phyloP scores from a whole-genome alignment of 495 filamentous ascomycete genomes.

The Cladorrhinum samala region DNA sequence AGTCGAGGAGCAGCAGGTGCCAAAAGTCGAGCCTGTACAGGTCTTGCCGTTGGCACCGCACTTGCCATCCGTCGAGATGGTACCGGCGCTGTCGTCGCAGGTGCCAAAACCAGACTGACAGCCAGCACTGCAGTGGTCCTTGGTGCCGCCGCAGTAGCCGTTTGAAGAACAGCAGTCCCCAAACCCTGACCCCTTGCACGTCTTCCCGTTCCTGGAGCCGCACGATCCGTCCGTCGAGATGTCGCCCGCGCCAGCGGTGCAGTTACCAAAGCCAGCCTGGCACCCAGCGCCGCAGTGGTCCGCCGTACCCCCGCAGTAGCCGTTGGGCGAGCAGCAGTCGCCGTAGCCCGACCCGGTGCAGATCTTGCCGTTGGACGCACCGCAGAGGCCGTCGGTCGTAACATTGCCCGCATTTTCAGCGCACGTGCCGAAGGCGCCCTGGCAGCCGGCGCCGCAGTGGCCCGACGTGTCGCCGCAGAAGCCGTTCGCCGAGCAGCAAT shows the following conservation, averaged over 20 bases:
- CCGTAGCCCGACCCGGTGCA: slow-evolving; percentile 41
- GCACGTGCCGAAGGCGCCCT: background rate
- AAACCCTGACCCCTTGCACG: slow-evolving; percentile 41
- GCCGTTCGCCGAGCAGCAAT: background rate
- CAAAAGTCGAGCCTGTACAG: slow-evolving; percentile 39
- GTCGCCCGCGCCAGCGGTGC: background rate
- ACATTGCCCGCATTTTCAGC: background rate
- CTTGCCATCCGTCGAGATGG: slow-evolving; percentile 33
- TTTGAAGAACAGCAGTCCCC: too few relatives aligned
- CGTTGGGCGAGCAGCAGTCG: too few relatives aligned
- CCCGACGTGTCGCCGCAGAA: background rate
- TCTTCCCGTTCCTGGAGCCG: slow-evolving; percentile 35
- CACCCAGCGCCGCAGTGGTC: too few relatives aligned
- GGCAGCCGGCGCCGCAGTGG: background rate
- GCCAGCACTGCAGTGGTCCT: too few relatives aligned
- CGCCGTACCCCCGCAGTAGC: too few relatives aligned
- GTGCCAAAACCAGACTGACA: too few relatives aligned
- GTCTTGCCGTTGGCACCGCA: slow-evolving; percentile 41
- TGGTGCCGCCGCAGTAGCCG: too few relatives aligned
- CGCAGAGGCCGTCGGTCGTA: slow-evolving; percentile 42
- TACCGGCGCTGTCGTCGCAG: too few relatives aligned
- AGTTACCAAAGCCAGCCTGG: too few relatives aligned
- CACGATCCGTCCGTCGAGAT: slow-evolving; percentile 41
- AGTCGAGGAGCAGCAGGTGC: slow-evolving; percentile 34
- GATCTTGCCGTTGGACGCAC: slow-evolving; percentile 37